Evolutionary conservation across 805 yeast genomes (phyloP), one percentile per base, ranked within the genome.

Genomic region (Saccharomycopsis guyanensis): DNA sequence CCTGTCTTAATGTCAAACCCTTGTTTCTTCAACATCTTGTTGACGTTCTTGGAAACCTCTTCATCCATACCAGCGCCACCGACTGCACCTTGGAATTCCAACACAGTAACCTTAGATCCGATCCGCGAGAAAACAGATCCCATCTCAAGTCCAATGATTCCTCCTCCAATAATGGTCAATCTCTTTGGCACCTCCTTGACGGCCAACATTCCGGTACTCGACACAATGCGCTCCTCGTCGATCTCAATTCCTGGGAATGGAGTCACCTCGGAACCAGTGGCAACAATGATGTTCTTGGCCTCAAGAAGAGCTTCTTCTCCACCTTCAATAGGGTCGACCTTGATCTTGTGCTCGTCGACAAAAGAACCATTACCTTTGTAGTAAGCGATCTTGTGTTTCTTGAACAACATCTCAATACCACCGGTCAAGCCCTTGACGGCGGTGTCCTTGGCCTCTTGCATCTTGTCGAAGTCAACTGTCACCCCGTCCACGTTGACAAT

Each of bases 61-160:
- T 73, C 82, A 66, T 93, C 99, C 97, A 93, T 93, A 57, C 96
- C 94, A 51, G 97, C 97, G 73, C 98, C 98, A 38, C 54, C 54
- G 62, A 93, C 83, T 54, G 93, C 75, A 59, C 74, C 73, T 67
- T 82, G 86, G 79, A 77, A 93, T 75, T 93, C 99, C 51, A 93
- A 70, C 47, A 93, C 83, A 38, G 97, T 91, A 54, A 93, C 98
- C 71, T 93, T 88, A 37, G 96, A 72, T 38, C 99, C 99, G 59
- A 93, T 72, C 70, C 98, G 80, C 49, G 89, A 71, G 82, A 94
- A 93, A 40, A 93, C 99, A 22, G 97, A 89, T 54, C 96, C 98
- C 96, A 93, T 93, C 73, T 93, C 99, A 57, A 93, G 78, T 62
- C 99, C 99, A 65, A 93, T 93, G 71, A 93, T 91, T 75, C 99